phyloP scores from a whole-genome alignment of 2,329 filamentous ascomycete species.

The Hypoxylon rubiginosum region DNA sequence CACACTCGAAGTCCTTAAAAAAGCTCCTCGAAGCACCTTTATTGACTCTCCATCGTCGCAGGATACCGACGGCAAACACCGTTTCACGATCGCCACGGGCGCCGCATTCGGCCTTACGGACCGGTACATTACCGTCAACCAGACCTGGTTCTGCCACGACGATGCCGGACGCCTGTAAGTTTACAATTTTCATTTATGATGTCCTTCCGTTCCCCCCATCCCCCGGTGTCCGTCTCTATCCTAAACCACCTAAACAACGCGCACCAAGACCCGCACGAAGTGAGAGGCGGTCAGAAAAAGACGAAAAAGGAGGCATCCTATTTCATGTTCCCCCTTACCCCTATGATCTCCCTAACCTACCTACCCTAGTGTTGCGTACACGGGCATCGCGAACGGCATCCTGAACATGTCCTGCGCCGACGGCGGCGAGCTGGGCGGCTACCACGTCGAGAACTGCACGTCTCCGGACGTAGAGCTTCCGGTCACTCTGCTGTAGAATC shows the following conservation, averaged over 20 bases:
- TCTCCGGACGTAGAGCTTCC: slow-evolving; percentile 38
- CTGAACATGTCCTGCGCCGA: slow-evolving; percentile 41
- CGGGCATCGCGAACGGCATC: slow-evolving; percentile 38
- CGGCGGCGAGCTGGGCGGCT: slow-evolving; percentile 44
- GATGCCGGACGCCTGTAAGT: slow-evolving; percentile 43
- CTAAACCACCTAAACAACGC: background rate
- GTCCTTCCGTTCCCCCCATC: background rate
- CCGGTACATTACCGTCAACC: slow-evolving; percentile 34
- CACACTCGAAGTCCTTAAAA: background rate
- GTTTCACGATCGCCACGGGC: slow-evolving; percentile 44
- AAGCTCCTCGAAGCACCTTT: background rate
- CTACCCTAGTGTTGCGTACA: slow-evolving; percentile 43
- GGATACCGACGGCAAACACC: slow-evolving; percentile 45
- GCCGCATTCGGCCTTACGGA: slow-evolving; percentile 35
- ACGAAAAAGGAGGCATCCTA: too few species aligned
- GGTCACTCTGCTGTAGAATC: slow-evolving; percentile 38
- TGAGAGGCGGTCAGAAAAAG: too few species aligned
- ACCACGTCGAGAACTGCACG: slow-evolving; percentile 46
- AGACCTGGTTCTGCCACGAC: slow-evolving; percentile 48
- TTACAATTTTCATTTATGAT: background rate
- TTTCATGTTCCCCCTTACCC: too few species aligned
- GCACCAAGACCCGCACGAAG: background rate
- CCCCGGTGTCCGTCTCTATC: background rate
- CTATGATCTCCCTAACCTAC: background rate
- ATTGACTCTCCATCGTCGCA: background rate